These are phyloP conservation scores for Deinandra increscens DNA, from an alignment of 129 eudicot species.

Conservation along the genomic window DNA sequence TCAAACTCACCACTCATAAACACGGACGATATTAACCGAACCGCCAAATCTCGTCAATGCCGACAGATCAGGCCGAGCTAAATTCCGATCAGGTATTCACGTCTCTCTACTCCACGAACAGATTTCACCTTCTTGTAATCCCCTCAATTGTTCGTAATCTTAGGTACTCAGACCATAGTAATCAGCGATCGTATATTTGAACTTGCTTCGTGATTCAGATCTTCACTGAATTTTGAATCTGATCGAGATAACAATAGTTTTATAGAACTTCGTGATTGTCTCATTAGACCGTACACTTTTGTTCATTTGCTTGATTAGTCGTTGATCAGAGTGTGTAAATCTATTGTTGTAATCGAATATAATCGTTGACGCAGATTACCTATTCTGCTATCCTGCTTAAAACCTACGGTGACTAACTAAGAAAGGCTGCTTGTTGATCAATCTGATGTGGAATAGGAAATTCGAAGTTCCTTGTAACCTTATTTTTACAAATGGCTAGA, in stretches of 20 bases:
- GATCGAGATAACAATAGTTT: background rate
- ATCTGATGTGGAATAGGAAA: conserved; percentile 10
- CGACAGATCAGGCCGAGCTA: conserved; percentile 66
- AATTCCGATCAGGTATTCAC: conserved; percentile 56
- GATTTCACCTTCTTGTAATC: conserved; percentile 12
- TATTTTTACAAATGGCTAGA: conserved; percentile 3
- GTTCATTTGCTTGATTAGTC: background rate
- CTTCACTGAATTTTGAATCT: conserved; percentile 16
- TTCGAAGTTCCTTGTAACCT: background rate
- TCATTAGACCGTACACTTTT: conserved; percentile 12
- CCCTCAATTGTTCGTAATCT: conserved; percentile 24
- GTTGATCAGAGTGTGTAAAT: conserved; percentile 15
- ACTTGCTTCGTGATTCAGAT: conserved; percentile 14
- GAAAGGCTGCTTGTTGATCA: conserved; percentile 3
- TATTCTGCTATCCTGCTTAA: background rate
- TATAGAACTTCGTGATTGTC: background rate
- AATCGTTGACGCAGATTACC: background rate
- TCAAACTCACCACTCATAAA: conserved; percentile 18
- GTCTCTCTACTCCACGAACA: background rate
- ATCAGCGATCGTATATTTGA: background rate
- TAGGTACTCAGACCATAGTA: background rate
- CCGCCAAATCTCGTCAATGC: conserved; percentile 35
- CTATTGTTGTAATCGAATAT: background rate
- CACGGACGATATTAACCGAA: conserved; percentile 14
- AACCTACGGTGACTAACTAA: background rate